Percentiles rank a stretch among this genome's conserved stretches.
These are phyloP conservation scores for Endotrypanum monterogeii DNA, from an alignment of 208 protist genomes.

Conservation along the genomic window DNA sequence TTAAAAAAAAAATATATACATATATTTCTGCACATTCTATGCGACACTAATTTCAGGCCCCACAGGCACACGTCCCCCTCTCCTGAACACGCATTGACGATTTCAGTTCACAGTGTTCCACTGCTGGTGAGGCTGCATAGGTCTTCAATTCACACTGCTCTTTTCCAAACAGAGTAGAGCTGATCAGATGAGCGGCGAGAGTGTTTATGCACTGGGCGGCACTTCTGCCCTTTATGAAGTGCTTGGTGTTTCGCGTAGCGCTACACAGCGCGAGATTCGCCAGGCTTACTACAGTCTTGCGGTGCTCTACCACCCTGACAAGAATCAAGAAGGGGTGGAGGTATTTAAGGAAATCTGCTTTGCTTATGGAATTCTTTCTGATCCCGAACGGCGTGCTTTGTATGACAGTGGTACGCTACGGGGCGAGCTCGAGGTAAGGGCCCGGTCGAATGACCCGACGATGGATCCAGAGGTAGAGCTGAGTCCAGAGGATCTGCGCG, in stretches of 20 bases:
- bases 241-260: conserved; percentile 57
- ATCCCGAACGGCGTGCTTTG: conserved; percentile 70
- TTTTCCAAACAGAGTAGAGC: not conserved
- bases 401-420: conserved; percentile 77
- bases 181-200: conserved; percentile 35
- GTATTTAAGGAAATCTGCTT: conserved; percentile 90
- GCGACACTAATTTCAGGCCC: not conserved
- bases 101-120: not conserved
- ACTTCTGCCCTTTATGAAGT: conserved; percentile 83
- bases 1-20: too few relatives aligned
- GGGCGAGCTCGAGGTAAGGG: conserved; percentile 57
- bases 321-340: conserved; percentile 79
- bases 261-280: conserved; percentile 76
- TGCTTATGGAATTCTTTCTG: conserved; percentile 81
- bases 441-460: conserved; percentile 71
- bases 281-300: conserved; percentile 86
- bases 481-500: conserved; percentile 67
- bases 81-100: not conserved
- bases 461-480: conserved; percentile 88
- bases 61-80: not conserved
- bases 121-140: not conserved
- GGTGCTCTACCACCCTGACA: conserved; percentile 91
- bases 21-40: not conserved
- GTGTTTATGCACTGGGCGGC: conserved; percentile 74
- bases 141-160: not conserved